These are phyloP conservation scores for Acacia confusa DNA, from an alignment of 306 rosid species.

Conservation along the genomic window DNA sequence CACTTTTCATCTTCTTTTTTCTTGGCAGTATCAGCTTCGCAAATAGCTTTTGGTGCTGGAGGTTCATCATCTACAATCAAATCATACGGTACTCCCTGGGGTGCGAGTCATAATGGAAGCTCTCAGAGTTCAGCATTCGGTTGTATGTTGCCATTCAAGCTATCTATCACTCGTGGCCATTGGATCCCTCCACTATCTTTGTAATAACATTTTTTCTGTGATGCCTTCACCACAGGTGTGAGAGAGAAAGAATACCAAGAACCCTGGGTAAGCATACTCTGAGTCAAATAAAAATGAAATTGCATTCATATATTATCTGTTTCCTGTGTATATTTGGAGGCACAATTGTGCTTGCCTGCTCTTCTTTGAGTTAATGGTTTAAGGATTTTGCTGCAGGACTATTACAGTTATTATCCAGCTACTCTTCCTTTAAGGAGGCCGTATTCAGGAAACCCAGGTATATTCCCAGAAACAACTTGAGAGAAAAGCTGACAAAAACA, in stretches of 20 bases:
- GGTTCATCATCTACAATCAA: constrained; percentile 51
- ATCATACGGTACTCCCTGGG: constrained; percentile 46
- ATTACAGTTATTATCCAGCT: constrained; percentile 58
- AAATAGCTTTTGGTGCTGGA: constrained; percentile 78
- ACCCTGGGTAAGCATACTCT: constrained; percentile 66
- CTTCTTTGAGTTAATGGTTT: constrained; percentile 23
- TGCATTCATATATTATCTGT: background rate
- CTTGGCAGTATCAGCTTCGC: constrained; percentile 60
- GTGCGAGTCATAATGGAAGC: constrained; percentile 23
- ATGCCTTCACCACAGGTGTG: constrained; percentile 29
- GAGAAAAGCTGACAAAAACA: background rate
- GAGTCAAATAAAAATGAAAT: constrained; percentile 11
- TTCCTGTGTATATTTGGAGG: constrained; percentile 9
- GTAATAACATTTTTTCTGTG: constrained; percentile 30
- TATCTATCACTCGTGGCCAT: background rate
- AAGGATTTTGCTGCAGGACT: constrained; percentile 62
- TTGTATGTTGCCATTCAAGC: constrained; percentile 42
- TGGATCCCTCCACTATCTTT: constrained; percentile 29
- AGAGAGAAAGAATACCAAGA: constrained; percentile 69
- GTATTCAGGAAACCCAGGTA: constrained; percentile 88
- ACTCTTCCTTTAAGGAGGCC: constrained; percentile 80
- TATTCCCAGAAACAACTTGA: constrained; percentile 22
- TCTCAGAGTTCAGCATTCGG: constrained; percentile 33
- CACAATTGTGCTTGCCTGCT: constrained; percentile 25
- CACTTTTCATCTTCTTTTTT: background rate